These are phyloP conservation scores for Parsonsia alboflavescens DNA, from an alignment of 257 asterid species.

Conservation along the genomic window DNA sequence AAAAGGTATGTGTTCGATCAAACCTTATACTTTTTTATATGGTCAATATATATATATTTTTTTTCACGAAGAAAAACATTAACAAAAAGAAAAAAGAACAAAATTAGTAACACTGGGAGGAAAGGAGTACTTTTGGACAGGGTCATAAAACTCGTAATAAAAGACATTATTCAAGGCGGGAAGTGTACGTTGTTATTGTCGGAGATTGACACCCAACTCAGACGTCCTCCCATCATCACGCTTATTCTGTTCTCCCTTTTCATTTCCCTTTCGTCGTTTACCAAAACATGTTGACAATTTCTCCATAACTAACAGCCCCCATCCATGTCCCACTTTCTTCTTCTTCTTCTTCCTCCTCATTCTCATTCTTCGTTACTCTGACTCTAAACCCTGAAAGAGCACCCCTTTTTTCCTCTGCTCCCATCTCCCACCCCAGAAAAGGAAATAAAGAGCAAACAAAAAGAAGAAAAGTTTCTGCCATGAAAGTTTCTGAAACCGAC, in stretches of 20 bases:
- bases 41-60: no score
- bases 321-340: not conserved
- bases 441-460: not conserved
- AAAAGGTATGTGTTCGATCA: no score
- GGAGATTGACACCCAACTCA: not conserved
- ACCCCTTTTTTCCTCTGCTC: not conserved
- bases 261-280: not conserved
- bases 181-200: no score
- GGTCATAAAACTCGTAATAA: no score
- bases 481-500: slow-evolving; percentile 43
- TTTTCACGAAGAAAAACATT: no score
- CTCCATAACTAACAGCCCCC: not conserved
- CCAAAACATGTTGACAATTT: not conserved
- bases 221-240: not conserved
- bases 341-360: not conserved
- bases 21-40: no score
- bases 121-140: no score
- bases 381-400: not conserved
- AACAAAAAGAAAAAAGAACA: no score
- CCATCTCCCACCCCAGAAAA: not conserved
- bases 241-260: no score
- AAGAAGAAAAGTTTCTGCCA: slow-evolving; percentile 24
- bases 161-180: no score
- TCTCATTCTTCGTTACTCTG: not conserved
- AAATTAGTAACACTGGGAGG: no score